These are phyloP conservation scores for Nannochloropsis salina DNA, from an alignment of 108 stramenopile species.

Conservation along the genomic window DNA sequence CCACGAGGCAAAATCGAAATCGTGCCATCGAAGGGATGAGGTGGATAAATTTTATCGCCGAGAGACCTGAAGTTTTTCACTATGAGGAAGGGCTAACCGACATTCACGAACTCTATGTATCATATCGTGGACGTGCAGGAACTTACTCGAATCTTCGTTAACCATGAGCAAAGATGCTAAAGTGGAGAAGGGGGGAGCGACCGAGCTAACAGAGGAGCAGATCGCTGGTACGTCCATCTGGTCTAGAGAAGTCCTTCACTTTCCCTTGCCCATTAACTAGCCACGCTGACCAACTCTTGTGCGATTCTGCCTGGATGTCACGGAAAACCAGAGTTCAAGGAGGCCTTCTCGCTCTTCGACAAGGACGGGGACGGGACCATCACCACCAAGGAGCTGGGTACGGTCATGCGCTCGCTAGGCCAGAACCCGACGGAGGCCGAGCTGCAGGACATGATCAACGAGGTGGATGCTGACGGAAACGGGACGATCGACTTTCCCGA, in stretches of 20 bases:
- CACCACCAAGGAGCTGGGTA: conserved; percentile 99
- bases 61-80: too few species aligned
- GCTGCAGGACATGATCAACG: conserved; percentile 99
- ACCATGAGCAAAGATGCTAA: conserved; percentile 15
- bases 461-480: conserved; percentile 98
- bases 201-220: conserved; percentile 65
- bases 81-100: too few species aligned
- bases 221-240: conserved; percentile 44
- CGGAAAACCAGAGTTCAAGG: conserved; percentile 98
- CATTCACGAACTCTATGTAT: too few species aligned
- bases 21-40: too few species aligned
- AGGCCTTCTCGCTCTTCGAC: conserved; percentile 99
- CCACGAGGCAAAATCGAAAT: too few species aligned
- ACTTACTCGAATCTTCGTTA: background rate
- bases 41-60: too few species aligned
- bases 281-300: background rate
- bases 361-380: conserved; percentile 99
- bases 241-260: background rate
- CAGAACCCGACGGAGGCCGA: conserved; percentile 99
- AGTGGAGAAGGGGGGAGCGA: conserved; percentile 45
- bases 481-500: conserved; percentile 99
- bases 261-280: background rate
- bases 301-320: background rate
- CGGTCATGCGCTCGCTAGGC: conserved; percentile 98
- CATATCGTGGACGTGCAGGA: background rate